Evolutionary conservation across 1,284 basidiomycete genomes (phyloP).

Genomic region (Leccinum subrobustum): DNA sequence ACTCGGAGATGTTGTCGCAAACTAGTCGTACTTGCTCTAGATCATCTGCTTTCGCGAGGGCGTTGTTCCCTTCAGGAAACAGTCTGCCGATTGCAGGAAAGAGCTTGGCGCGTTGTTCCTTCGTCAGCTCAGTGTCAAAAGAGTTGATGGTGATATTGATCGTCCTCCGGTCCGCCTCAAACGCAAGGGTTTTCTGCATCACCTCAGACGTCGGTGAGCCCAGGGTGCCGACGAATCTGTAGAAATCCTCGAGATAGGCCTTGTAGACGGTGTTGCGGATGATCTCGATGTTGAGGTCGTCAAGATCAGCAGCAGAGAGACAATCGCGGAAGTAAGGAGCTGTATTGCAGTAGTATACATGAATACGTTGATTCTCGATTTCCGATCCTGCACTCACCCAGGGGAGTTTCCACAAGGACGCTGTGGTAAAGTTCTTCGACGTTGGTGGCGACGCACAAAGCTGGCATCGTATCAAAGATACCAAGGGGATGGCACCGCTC

Average conservation of each 20-base stretch:
- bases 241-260: constrained; percentile 98
- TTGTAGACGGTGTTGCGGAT: constrained; percentile 99
- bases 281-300: constrained; percentile 99
- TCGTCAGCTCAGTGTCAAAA: constrained; percentile 91
- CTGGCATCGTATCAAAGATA: constrained; percentile 98
- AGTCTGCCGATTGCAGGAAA: constrained; percentile 94
- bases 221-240: constrained; percentile 78
- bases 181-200: constrained; percentile 88
- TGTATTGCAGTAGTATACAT: constrained; percentile 34
- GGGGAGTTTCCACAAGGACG: constrained; percentile 95
- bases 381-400: constrained; percentile 60
- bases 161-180: constrained; percentile 95
- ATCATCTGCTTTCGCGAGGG: constrained; percentile 92
- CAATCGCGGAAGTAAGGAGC: constrained; percentile 98
- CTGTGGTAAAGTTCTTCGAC: constrained; percentile 99
- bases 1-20: constrained; percentile 89
- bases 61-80: constrained; percentile 95
- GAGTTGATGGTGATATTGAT: constrained; percentile 99
- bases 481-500: constrained; percentile 98
- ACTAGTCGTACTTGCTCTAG: constrained; percentile 90
- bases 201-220: constrained; percentile 86
- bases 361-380: not conserved
- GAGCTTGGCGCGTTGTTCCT: constrained; percentile 94
- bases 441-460: constrained; percentile 97
- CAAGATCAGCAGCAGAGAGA: constrained; percentile 92